These are phyloP conservation scores for Lophium mytilinum DNA, from an alignment of 495 filamentous ascomycete species.

Conservation along the genomic window DNA sequence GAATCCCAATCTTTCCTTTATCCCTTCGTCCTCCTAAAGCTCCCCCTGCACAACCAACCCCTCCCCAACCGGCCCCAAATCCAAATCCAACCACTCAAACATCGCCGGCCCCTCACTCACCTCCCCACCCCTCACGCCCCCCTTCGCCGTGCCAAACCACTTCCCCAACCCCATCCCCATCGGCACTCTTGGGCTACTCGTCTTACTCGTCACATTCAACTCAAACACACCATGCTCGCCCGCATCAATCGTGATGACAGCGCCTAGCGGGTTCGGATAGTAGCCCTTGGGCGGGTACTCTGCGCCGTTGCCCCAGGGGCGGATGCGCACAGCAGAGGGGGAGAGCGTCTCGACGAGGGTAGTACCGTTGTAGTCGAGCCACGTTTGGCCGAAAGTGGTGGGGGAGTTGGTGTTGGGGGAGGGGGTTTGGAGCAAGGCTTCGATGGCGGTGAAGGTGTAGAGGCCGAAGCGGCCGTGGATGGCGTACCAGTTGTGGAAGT, in stretches of 20 bases:
- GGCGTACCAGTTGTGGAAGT: slow-evolving; percentile 1
- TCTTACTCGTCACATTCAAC: neutral
- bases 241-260: neutral
- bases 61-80: too few species aligned
- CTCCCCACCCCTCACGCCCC: neutral
- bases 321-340: neutral
- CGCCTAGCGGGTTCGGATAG: neutral
- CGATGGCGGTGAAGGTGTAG: neutral
- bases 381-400: neutral
- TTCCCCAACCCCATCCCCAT: neutral
- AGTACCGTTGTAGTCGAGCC: neutral
- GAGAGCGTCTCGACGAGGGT: neutral
- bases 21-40: too few species aligned
- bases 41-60: too few species aligned
- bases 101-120: neutral
- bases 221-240: neutral
- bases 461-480: neutral
- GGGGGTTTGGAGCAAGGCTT: neutral
- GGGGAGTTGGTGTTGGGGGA: neutral
- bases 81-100: slow-evolving; percentile 1
- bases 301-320: neutral
- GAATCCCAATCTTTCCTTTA: too few species aligned
- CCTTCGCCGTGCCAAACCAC: neutral
- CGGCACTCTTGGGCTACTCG: neutral
- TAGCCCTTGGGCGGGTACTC: neutral